These are phyloP conservation scores for Phytomonas sp. DNA, from an alignment of 208 protist species.

Conservation along the genomic window DNA sequence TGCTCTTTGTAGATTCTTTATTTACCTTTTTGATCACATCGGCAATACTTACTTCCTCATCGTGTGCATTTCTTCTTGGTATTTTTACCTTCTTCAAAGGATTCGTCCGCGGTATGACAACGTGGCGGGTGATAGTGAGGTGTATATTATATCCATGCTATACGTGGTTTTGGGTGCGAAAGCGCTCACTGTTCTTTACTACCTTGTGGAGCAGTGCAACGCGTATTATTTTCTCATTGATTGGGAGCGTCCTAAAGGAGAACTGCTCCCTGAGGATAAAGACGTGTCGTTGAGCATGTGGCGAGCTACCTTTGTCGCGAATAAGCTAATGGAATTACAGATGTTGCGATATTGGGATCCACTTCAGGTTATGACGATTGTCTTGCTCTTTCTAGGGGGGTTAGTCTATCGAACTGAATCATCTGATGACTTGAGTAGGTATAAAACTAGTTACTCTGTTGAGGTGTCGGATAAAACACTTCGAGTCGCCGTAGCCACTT, in stretches of 20 bases:
- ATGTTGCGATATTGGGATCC: slow-evolving; percentile 61
- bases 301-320: slow-evolving; percentile 75
- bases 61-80: slow-evolving; percentile 53
- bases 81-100: slow-evolving; percentile 67
- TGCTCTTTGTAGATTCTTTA: slow-evolving; percentile 47
- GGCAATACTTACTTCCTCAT: slow-evolving; percentile 54
- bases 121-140: slow-evolving; percentile 27
- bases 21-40: slow-evolving; percentile 72
- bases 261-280: slow-evolving; percentile 80
- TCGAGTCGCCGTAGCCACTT: slow-evolving; percentile 64
- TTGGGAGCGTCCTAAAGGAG: slow-evolving; percentile 81
- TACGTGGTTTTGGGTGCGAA: slow-evolving; percentile 47
- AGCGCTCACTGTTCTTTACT: slow-evolving; percentile 52
- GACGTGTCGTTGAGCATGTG: slow-evolving; percentile 83
- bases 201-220: slow-evolving; percentile 78
- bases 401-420: slow-evolving; percentile 24
- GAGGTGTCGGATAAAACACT: slow-evolving; percentile 45
- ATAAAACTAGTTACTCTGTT: slow-evolving; percentile 19
- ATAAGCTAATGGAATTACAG: slow-evolving; percentile 80
- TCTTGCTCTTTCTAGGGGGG: slow-evolving; percentile 61
- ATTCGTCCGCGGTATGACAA: slow-evolving; percentile 26
- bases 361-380: slow-evolving; percentile 58
- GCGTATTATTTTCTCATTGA: slow-evolving; percentile 86
- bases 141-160: slow-evolving; percentile 62
- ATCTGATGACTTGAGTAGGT: too few species aligned